Conservation (phyloP, 495 filamentous ascomycete species). For the Penicillium malachiteum region DNA sequence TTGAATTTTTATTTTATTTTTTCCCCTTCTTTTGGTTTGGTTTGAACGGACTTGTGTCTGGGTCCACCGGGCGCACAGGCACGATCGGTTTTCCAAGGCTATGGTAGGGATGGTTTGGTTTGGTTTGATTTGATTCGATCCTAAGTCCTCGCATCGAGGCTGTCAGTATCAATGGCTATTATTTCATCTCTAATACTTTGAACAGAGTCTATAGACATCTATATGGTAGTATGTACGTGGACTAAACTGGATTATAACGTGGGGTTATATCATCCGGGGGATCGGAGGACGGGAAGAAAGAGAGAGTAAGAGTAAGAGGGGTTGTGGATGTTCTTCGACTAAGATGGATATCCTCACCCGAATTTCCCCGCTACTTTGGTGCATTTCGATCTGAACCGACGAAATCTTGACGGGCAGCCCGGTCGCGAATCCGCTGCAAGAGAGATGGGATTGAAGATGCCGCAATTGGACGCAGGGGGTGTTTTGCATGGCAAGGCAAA, state of each 20-base stretch:
- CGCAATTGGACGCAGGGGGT: constrained; percentile 9
- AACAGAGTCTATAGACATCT: too few relatives aligned
- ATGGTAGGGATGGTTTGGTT: not conserved
- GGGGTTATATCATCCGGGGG: too few relatives aligned
- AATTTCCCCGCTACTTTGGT: constrained; percentile 14
- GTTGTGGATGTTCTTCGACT: too few relatives aligned
- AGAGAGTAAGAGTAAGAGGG: too few relatives aligned
- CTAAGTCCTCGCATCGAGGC: not conserved
- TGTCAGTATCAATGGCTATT: too few relatives aligned
- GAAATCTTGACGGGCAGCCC: constrained; percentile 22
- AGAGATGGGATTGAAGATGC: constrained; percentile 14
- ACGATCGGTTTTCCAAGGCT: not conserved
- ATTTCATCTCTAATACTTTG: too few relatives aligned
- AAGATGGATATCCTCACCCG: not conserved
- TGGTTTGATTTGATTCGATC: not conserved
- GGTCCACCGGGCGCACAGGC: constrained; percentile 1
- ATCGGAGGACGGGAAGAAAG: not conserved
- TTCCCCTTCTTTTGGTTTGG: too few relatives aligned
- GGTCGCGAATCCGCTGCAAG: constrained; percentile 16
- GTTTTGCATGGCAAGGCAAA: constrained; percentile 4
- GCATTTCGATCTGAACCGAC: constrained; percentile 27
- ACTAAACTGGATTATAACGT: too few relatives aligned
- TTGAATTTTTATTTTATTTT: not conserved
- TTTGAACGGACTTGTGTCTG: not conserved
- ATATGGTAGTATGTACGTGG: too few relatives aligned